Evolutionary conservation across 768 basidiomycete genomes (phyloP).

Genomic region (Sporobolomyces phaffii): DNA sequence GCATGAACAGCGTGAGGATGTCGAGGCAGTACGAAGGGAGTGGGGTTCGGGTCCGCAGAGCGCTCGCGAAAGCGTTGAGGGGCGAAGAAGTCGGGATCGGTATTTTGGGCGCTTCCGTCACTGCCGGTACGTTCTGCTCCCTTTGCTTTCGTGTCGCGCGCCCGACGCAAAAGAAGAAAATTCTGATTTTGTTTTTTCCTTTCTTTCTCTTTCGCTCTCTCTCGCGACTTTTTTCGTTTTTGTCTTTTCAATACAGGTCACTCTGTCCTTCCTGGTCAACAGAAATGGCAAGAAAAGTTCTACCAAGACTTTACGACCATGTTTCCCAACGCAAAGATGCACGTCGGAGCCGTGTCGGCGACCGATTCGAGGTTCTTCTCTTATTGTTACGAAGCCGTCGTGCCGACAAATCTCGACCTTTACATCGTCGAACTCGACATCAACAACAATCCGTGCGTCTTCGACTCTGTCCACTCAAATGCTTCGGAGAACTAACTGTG

Average conservation of each 20-base stretch:
- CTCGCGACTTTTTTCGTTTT: not conserved
- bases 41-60: constrained; percentile 32
- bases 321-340: constrained; percentile 19
- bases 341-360: constrained; percentile 6
- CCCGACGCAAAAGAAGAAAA: not conserved
- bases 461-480: not conserved
- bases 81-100: constrained; percentile 38
- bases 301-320: constrained; percentile 16
- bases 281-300: constrained; percentile 22
- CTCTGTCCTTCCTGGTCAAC: not conserved
- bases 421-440: constrained; percentile 29
- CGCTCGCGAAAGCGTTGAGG: constrained; percentile 37
- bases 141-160: not conserved
- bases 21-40: constrained; percentile 39
- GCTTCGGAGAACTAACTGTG: not conserved
- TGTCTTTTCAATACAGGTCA: no score
- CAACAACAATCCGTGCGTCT: constrained; percentile 18
- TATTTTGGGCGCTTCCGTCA: constrained; percentile 35
- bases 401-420: constrained; percentile 17
- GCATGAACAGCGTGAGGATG: constrained; percentile 32
- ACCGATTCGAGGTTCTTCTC: constrained; percentile 26
- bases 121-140: not conserved
- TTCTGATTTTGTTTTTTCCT: no score
- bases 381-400: constrained; percentile 20
- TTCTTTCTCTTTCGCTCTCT: no score